Conservation (phyloP, 2,329 filamentous ascomycete genomes). For the Dothistroma pini region DNA sequence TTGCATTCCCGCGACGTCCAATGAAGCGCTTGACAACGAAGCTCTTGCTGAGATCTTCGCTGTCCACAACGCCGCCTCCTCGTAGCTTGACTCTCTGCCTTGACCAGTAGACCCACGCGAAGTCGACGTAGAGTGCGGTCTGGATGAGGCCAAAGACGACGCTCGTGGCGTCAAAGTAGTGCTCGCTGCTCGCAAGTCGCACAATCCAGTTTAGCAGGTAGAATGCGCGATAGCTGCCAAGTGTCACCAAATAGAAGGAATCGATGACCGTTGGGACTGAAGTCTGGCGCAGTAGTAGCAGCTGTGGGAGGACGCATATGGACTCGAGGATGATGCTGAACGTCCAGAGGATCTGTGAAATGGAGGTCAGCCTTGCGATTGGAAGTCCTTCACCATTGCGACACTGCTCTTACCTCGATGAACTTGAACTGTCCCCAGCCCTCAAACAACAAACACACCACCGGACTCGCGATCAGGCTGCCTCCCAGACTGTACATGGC, state of each 20-base stretch:
- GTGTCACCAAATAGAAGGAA: conserved; percentile 86
- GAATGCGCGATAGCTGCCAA: conserved; percentile 82
- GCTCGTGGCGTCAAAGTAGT: conserved; percentile 59
- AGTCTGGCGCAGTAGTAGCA: conserved; percentile 89
- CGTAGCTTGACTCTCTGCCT: conserved; percentile 91
- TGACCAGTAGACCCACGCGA: conserved; percentile 95
- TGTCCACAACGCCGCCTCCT: conserved; percentile 81
- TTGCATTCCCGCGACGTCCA: conserved; percentile 47
- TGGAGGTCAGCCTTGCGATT: background rate
- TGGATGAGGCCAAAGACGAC: conserved; percentile 86
- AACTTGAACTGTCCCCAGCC: conserved; percentile 24
- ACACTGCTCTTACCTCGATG: conserved; percentile 27
- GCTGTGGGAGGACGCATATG: conserved; percentile 83
- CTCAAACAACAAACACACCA: conserved; percentile 68
- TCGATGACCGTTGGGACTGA: conserved; percentile 93
- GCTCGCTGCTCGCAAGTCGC: conserved; percentile 53
- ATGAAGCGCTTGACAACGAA: conserved; percentile 81
- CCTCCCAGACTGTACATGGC: conserved; percentile 65
- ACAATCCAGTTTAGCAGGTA: conserved; percentile 90
- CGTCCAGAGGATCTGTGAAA: conserved; percentile 67
- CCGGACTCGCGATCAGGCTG: conserved; percentile 65
- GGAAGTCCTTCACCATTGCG: background rate
- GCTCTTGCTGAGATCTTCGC: conserved; percentile 78
- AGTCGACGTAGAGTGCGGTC: conserved; percentile 86
- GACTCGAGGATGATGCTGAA: conserved; percentile 93